Evolutionary conservation across 2,329 filamentous ascomycete genomes (phyloP).

Genomic region (Paramyrothecium sp.): DNA sequence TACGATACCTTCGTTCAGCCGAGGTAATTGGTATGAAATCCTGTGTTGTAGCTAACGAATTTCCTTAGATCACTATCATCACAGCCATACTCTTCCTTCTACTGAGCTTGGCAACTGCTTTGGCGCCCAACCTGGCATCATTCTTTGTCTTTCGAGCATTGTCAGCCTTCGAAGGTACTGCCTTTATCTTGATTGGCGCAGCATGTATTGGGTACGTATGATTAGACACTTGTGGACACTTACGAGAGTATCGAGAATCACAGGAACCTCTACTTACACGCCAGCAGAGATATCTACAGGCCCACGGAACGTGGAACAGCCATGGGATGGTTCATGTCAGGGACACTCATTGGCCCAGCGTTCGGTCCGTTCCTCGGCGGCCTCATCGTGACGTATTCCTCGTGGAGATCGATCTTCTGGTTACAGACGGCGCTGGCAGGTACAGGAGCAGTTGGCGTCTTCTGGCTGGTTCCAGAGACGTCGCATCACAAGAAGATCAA

Average conservation of each 20-base stretch:
- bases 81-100: slow-evolving; percentile 64
- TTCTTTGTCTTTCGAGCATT: slow-evolving; percentile 76
- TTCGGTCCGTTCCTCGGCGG: slow-evolving; percentile 71
- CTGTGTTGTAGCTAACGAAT: neutral
- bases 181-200: slow-evolving; percentile 70
- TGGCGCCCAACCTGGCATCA: slow-evolving; percentile 66
- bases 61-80: slow-evolving; percentile 38
- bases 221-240: neutral
- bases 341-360: slow-evolving; percentile 70
- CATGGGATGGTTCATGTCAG: slow-evolving; percentile 70
- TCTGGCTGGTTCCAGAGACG: slow-evolving; percentile 71
- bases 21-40: neutral
- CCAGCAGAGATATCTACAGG: slow-evolving; percentile 52
- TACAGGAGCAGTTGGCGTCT: slow-evolving; percentile 55
- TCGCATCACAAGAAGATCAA: slow-evolving; percentile 63
- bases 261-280: neutral
- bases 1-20: neutral
- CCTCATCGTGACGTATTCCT: slow-evolving; percentile 71
- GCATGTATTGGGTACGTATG: slow-evolving; percentile 60
- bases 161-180: slow-evolving; percentile 73
- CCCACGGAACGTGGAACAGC: slow-evolving; percentile 70
- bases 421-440: slow-evolving; percentile 69
- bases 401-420: slow-evolving; percentile 77
- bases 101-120: slow-evolving; percentile 70
- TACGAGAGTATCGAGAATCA: neutral